Percentiles rank a stretch among this genome's conserved stretches.
These are phyloP conservation scores for Digitaria exilis DNA, from an alignment of 202 grass and related monocot genomes.

Conservation along the genomic window DNA sequence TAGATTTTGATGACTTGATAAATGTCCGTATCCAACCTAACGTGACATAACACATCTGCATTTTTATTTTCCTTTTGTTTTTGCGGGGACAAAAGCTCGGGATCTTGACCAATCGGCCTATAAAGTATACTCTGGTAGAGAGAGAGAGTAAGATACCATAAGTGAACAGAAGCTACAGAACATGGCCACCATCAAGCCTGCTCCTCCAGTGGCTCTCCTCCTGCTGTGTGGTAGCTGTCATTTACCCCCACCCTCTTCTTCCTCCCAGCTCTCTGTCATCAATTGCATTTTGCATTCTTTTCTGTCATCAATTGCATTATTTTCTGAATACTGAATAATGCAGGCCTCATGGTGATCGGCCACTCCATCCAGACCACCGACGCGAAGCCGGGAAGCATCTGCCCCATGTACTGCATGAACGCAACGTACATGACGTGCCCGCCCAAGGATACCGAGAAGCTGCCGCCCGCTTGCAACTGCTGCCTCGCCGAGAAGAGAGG, in stretches of 20 bases:
- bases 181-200: conserved; percentile 25
- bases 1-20: not conserved
- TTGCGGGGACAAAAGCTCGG: not conserved
- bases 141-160: not conserved
- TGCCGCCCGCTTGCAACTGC: conserved; percentile 56
- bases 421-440: conserved; percentile 48
- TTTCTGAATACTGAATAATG: conserved; percentile 3
- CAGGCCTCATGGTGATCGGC: conserved; percentile 28
- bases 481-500: conserved; percentile 39
- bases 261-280: not conserved
- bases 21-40: not conserved
- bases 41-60: not conserved
- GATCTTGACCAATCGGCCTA: not conserved
- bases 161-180: not conserved
- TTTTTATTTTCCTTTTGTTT: not conserved
- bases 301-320: not conserved
- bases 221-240: conserved; percentile 17
- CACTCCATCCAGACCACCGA: not conserved
- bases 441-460: conserved; percentile 8
- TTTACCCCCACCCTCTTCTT: no score
- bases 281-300: no score
- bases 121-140: not conserved
- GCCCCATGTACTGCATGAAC: conserved; percentile 32
- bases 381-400: not conserved
- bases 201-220: conserved; percentile 28